These are phyloP conservation scores for Croton setiger DNA, from an alignment of 441 rosid species.

Conservation along the genomic window DNA sequence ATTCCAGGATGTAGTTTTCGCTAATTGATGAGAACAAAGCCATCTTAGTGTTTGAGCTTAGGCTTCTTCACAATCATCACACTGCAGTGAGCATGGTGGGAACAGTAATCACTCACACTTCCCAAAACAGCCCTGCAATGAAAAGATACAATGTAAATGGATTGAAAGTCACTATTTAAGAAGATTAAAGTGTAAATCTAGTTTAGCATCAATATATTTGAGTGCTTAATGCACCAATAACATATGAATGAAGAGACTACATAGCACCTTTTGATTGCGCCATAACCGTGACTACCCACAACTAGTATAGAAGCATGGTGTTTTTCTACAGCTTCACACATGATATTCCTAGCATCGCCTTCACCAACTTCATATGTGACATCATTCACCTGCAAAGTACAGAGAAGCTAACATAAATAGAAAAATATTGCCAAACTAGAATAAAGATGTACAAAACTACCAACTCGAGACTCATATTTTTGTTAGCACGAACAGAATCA, in stretches of 20 bases:
- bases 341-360: conserved; percentile 84
- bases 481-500: neutral
- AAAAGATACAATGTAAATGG: neutral
- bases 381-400: conserved; percentile 62
- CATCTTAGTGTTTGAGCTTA: conserved; percentile 46
- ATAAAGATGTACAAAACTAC: neutral
- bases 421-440: neutral
- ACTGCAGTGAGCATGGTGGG: conserved; percentile 88
- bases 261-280: conserved; percentile 79
- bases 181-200: neutral
- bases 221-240: neutral
- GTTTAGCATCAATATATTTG: neutral
- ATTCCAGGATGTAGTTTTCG: neutral
- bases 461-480: neutral
- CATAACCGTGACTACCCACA: conserved; percentile 95
- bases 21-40: neutral
- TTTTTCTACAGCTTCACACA: conserved; percentile 81
- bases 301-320: conserved; percentile 79
- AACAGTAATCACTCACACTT: conserved; percentile 84
- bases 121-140: conserved; percentile 80
- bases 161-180: neutral
- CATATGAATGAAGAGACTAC: neutral
- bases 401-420: neutral
- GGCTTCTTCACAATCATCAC: conserved; percentile 95
- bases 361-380: conserved; percentile 50